phyloP scores from a whole-genome alignment of 208 protist genomes.

The Acanthamoeba triangularis region DNA sequence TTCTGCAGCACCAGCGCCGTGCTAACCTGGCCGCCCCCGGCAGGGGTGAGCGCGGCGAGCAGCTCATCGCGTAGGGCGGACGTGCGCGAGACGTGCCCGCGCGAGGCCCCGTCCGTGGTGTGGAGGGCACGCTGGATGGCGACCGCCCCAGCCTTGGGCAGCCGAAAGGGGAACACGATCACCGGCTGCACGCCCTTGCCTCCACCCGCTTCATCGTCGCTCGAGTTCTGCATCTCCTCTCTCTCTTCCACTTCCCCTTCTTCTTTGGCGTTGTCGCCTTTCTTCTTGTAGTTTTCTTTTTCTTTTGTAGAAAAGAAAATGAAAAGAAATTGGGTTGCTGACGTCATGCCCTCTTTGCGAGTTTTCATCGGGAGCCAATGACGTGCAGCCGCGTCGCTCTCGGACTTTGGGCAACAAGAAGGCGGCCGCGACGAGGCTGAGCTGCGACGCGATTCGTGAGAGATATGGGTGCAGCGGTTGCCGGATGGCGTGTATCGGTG shows the following conservation, averaged over 20 bases:
- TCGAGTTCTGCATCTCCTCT: not conserved
- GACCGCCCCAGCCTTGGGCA: conserved; percentile 3
- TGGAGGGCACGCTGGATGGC: conserved; percentile 22
- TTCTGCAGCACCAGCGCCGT: conserved; percentile 1
- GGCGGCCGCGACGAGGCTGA: not conserved
- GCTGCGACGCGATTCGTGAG: not conserved
- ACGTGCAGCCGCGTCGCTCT: not conserved
- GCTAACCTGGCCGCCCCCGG: conserved; percentile 1
- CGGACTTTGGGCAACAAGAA: not conserved
- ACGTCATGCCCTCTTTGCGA: not conserved
- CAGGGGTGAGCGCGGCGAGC: not conserved
- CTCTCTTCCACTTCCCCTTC: no score
- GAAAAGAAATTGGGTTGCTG: not conserved
- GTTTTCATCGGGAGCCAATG: not conserved
- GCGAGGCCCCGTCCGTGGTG: not conserved
- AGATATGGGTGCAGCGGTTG: not conserved
- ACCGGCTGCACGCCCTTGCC: conserved; percentile 10
- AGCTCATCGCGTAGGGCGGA: conserved; percentile 12
- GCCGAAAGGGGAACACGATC: conserved; percentile 2
- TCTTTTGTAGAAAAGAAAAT: not conserved
- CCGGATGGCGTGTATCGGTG: not conserved
- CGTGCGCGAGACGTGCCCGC: not conserved
- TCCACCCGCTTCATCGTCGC: conserved; percentile 25
- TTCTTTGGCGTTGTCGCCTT: not conserved
- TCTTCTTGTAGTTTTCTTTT: not conserved